These are phyloP conservation scores for Trichoderma sp. DNA, from an alignment of 2,329 filamentous ascomycete genomes.

Conservation along the genomic window DNA sequence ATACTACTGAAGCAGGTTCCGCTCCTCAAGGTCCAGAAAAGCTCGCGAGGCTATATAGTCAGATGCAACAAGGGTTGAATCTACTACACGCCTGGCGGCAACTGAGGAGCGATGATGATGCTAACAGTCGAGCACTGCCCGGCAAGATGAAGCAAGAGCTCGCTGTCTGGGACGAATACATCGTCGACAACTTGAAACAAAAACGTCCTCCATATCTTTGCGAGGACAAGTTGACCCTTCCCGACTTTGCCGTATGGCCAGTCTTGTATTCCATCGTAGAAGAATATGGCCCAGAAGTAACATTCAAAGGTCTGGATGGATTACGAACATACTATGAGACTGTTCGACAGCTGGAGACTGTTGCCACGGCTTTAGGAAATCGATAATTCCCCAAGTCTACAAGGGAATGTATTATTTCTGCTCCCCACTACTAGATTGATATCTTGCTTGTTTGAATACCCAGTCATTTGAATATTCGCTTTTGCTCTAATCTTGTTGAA, in stretches of 20 bases:
- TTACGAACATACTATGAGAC: conserved; percentile 41
- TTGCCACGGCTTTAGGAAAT: conserved; percentile 26
- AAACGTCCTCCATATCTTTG: conserved; percentile 44
- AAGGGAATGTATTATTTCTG: not conserved
- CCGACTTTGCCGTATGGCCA: conserved; percentile 59
- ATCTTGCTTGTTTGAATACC: not conserved
- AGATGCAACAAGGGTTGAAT: conserved; percentile 41
- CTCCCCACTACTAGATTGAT: not conserved
- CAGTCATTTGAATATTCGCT: not conserved
- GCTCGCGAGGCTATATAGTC: conserved; percentile 38
- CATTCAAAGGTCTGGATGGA: conserved; percentile 31
- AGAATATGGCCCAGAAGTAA: conserved; percentile 31
- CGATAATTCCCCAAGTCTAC: not conserved
- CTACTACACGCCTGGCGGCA: conserved; percentile 40
- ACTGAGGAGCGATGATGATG: conserved; percentile 15
- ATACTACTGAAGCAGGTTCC: conserved; percentile 24
- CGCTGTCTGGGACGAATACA: conserved; percentile 41
- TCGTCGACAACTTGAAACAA: conserved; percentile 18
- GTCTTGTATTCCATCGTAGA: conserved; percentile 48
- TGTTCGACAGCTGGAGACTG: conserved; percentile 27
- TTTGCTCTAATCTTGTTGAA: not conserved
- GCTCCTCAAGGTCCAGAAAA: conserved; percentile 28
- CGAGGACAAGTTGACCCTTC: conserved; percentile 41
- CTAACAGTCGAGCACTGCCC: conserved; percentile 18
- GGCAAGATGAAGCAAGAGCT: conserved; percentile 36